Evolutionary conservation across 495 filamentous ascomycete genomes (phyloP), one percentile per base, ranked within the genome.

Genomic region (Hyphodiscus hymeniophilus): DNA sequence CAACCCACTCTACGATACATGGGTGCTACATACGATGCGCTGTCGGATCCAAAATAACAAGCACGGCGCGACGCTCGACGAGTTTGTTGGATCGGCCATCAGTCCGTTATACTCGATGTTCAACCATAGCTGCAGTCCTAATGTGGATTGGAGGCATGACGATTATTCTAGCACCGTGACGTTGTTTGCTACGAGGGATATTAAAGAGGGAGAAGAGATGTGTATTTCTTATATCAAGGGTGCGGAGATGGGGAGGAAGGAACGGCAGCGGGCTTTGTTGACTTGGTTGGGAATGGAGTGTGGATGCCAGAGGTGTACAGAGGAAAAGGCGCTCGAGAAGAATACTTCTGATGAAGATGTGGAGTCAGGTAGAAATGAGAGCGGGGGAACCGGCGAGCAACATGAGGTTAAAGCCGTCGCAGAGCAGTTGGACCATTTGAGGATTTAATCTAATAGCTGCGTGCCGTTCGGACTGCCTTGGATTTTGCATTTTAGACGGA

Each of bases 141-240:
- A 55, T 32, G 52, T 55, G 6, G 42, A 50, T 22, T 55, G 52
- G 52, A 41, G 50, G 17, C 50, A 52, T 47, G 26, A 55, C 22
- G 42, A 28, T 3, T 28, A 20, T 1, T 35, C 28, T 12, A 44
- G 36, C 20, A 42, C 49, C 3, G 51, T 54, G 11, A 54, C 40
- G 0, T 46, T 55, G 47, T 44, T 42, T 47, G 34, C 52, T 7
- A 46, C 42, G 15, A 50, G 47, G 28, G 41, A 55, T 50, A 40
- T 31, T 18, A 43, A 36, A 22, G 45, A 50, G 34, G 46, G 52
- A 38, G 52, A 55, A 22, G 52, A 55, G 52, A 11, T 45, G 21
- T 50, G 52, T 11, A 50, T 55, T 24, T 46, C 40, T 30, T 55
- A 55, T 30, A 50, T 55, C 38, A 32, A 43, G 17, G 42, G n/a